These are phyloP conservation scores for Fraxinus ornus DNA, from an alignment of 305 asterid species.

Conservation along the genomic window DNA sequence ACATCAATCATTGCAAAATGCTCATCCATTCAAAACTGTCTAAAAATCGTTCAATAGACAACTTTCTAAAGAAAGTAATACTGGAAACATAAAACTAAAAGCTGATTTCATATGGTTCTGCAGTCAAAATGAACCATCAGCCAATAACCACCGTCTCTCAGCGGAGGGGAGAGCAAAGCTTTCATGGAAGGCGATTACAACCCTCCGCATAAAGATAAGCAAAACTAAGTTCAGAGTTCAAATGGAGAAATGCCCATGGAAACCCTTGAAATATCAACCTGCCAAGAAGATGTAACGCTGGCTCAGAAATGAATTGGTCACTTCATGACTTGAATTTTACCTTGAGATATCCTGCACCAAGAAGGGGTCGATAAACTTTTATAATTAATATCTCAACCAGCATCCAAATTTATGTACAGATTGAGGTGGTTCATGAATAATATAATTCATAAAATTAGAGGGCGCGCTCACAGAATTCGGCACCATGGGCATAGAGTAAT, in stretches of 20 bases:
- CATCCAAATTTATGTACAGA: background rate
- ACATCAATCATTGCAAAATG: background rate
- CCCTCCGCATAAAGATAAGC: background rate
- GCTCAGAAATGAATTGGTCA: background rate
- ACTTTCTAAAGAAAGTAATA: background rate
- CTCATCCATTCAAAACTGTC: background rate
- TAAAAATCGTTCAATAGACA: background rate
- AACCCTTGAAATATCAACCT: background rate
- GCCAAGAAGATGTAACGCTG: background rate
- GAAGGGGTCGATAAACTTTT: background rate
- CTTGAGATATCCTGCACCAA: background rate
- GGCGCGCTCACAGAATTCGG: background rate
- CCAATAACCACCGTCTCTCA: background rate
- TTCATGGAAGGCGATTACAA: background rate
- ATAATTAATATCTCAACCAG: background rate
- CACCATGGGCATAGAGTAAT: background rate
- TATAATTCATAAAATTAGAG: background rate
- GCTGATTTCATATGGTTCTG: background rate
- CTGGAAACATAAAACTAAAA: background rate
- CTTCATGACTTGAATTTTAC: background rate
- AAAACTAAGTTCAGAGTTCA: background rate
- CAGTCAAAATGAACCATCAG: constrained; percentile 6
- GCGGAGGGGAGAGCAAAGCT: background rate
- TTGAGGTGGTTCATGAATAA: background rate
- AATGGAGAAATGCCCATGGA: background rate